Evolutionary conservation across 176 grass and related monocot genomes (phyloP).

Genomic region (Avena eriantha): DNA sequence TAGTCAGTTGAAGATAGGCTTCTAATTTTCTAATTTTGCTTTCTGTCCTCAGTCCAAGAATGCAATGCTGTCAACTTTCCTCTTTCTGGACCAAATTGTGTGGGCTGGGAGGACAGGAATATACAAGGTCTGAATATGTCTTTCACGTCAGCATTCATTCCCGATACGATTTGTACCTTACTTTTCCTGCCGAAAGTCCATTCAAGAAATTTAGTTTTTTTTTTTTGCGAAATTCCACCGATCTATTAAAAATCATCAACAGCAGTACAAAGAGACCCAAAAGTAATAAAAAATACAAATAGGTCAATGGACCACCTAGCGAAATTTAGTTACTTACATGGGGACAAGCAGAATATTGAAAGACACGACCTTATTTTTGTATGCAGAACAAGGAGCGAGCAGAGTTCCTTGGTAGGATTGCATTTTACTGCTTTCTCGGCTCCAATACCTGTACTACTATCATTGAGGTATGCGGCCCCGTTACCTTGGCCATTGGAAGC

Average conservation of each 20-base stretch:
- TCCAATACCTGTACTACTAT: slow-evolving; percentile 74
- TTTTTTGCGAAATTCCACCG: too few species aligned
- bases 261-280: too few species aligned
- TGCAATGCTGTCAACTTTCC: slow-evolving; percentile 83
- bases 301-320: too few species aligned
- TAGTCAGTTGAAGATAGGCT: neutral
- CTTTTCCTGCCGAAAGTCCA: neutral
- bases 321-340: neutral
- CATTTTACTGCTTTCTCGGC: slow-evolving; percentile 77
- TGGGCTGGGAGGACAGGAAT: slow-evolving; percentile 90
- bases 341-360: neutral
- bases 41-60: slow-evolving; percentile 76
- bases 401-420: slow-evolving; percentile 65
- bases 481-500: neutral
- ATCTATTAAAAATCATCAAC: too few species aligned
- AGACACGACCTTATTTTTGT: too few species aligned
- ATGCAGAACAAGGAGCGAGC: slow-evolving; percentile 88
- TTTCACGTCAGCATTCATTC: neutral
- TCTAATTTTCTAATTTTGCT: slow-evolving; percentile 22
- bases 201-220: neutral
- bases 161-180: neutral
- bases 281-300: too few species aligned
- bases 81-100: slow-evolving; percentile 93
- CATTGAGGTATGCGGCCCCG: slow-evolving; percentile 51
- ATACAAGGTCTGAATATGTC: slow-evolving; percentile 74